Conservation (phyloP, 2,329 filamentous ascomycete species). For the Monilinia vaccinii-corymbosi region DNA sequence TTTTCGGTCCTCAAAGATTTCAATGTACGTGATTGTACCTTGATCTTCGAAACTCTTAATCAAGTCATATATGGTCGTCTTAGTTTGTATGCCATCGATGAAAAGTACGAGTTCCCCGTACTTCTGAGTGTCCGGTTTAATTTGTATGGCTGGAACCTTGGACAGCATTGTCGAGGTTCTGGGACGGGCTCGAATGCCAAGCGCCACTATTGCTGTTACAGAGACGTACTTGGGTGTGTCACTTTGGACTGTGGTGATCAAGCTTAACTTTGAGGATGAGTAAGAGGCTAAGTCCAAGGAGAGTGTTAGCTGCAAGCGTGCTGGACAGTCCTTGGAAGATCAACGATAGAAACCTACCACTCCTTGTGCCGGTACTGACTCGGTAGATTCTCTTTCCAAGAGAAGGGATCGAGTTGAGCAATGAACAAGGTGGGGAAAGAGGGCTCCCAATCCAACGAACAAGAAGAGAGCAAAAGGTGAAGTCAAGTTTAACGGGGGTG, state of each 20-base stretch:
- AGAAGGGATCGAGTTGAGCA: background rate
- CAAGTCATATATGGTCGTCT: background rate
- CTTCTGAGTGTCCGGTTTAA: background rate
- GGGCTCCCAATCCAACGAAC: background rate
- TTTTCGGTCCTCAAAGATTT: conserved; percentile 40
- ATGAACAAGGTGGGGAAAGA: too few species aligned
- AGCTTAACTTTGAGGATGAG: background rate
- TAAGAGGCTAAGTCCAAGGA: background rate
- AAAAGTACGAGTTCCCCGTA: background rate
- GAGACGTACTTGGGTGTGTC: background rate
- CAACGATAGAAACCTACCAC: background rate
- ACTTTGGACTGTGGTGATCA: background rate
- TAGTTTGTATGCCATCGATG: background rate
- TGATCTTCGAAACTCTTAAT: background rate
- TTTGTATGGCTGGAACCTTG: background rate
- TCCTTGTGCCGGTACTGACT: background rate
- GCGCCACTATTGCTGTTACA: too few species aligned
- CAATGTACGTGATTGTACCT: conserved; percentile 40
- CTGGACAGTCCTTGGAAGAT: background rate
- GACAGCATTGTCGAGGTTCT: background rate
- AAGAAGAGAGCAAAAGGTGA: background rate
- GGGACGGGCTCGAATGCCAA: background rate
- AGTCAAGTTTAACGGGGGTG: background rate
- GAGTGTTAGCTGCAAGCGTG: background rate
- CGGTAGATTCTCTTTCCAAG: background rate